Percentiles rank a stretch among this genome's conserved stretches.
Evolutionary conservation across 768 basidiomycete genomes (phyloP).

Genomic region (Lactarius akahatsu): DNA sequence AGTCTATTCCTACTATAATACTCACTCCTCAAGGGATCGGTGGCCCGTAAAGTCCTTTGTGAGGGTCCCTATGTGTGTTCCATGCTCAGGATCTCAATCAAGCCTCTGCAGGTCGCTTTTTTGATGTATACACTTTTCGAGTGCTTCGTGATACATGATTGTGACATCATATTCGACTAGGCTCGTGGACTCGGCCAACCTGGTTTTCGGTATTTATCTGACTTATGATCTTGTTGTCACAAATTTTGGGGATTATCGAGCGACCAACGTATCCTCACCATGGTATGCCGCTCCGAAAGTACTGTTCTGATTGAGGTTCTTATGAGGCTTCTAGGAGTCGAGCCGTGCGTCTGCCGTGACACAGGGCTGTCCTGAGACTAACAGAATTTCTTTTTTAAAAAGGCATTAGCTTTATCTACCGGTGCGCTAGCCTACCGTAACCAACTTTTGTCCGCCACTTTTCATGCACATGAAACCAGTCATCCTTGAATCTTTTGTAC

Average conservation of each 20-base stretch:
- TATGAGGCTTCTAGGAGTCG: background rate
- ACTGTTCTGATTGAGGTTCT: background rate
- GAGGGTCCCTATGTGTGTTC: no score
- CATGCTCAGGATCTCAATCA: no score
- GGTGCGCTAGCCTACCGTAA: background rate
- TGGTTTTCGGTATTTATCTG: background rate
- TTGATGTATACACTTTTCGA: no score
- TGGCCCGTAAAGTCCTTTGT: no score
- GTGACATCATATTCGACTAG: background rate
- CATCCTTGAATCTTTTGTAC: no score
- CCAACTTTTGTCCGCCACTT: no score
- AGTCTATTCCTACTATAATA: no score
- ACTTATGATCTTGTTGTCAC: background rate
- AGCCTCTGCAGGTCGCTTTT: no score
- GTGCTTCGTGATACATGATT: no score
- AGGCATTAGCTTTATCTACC: background rate
- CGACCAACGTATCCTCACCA: background rate
- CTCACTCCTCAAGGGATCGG: no score
- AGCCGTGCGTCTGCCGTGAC: background rate
- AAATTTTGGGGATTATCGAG: background rate
- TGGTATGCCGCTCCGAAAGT: background rate
- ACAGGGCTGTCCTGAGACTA: background rate
- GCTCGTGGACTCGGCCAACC: background rate
- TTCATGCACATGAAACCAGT: no score
- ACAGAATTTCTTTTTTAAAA: background rate